Base-by-base conservation (phyloP, 2,329 filamentous ascomycete species). In the Fragosphaeria purpurea region DNA sequence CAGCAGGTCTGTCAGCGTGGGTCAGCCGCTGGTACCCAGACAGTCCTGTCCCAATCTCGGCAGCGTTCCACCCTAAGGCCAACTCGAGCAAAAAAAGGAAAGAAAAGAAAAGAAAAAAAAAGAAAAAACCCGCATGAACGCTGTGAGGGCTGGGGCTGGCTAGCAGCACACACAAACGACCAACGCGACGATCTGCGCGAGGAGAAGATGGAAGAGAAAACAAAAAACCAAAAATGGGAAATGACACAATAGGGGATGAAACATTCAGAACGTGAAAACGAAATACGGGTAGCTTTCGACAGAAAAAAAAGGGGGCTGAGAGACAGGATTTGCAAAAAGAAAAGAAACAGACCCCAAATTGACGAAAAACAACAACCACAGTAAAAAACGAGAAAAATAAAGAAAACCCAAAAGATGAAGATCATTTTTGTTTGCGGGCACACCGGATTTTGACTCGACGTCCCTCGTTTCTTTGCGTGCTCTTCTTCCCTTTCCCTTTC, bases 21-120 rank as follows among this genome's bases (percentile, higher is more conserved):
- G 57, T 53, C 51, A 51, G 50, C 48, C 46, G 46, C 41, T 53
- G 51, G 46, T 56, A 56, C 22, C 22, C 56, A 58, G 57, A 53
- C 56, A 55, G 58, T 63, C 60, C 62, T 62, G 61, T 61, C 61
- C 63, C 62, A 68, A 66, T 68, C 58, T 67, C 66, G 65, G 64
- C 64, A 66, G 60, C 61, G 63, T 65, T 64, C 62, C 63, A 64
- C 62, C 59, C 63, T 65, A 65, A 57, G 57, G 56, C 64, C 61
- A 22, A 22, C 22, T 22, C 22, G 41, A 40, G 9, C 34, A 43
- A 31, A 41, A 41, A 13, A 48, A 45, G 10, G 30, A 31, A 47
- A 31, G 13, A 22, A 45, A n/a, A 37, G 3, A 30, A 33, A 11
- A 44, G 7, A 37, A 22, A 48, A 46, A 51, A 13, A 31, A 52